A percentile compares a stretch with the other conserved stretches of the same genome.
Conservation (phyloP, 2,329 filamentous ascomycete genomes). For the Botrytis galanthina region DNA sequence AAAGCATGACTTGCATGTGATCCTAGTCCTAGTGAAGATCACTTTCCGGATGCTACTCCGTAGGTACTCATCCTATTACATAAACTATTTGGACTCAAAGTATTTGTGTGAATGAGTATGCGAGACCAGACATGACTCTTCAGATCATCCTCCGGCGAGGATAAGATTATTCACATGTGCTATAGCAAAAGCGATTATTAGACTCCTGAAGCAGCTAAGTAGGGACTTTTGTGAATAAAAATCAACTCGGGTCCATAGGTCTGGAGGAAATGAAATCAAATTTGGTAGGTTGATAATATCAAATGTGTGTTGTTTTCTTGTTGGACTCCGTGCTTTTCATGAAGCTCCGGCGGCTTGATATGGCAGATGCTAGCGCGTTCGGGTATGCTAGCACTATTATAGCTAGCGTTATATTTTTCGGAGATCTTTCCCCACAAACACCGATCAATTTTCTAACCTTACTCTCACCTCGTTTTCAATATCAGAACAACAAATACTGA, state of each 20-base stretch:
- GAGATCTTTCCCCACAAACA: slow-evolving; percentile 9
- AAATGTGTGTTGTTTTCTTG: not conserved
- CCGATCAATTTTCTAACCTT: not conserved
- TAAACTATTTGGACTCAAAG: not conserved
- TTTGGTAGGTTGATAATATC: not conserved
- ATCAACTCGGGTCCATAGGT: not conserved
- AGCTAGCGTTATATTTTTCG: not conserved
- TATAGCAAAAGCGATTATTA: not conserved
- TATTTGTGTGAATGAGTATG: not conserved
- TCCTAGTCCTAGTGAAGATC: not conserved
- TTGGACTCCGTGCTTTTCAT: not conserved
- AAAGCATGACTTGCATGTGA: slow-evolving; percentile 1
- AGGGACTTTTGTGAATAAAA: not conserved
- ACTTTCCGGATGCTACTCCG: not conserved
- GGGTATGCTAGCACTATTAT: not conserved
- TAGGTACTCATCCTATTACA: not conserved
- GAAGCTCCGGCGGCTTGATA: not conserved
- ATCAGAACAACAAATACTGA: not conserved
- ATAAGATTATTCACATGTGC: not conserved
- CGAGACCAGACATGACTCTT: not conserved
- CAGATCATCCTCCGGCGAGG: not conserved
- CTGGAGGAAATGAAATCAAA: not conserved
- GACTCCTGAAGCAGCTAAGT: not conserved
- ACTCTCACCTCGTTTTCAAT: not conserved
- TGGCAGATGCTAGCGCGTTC: not conserved